Base-by-base conservation (phyloP, 345 rosid species). In the Citrus medica region DNA sequence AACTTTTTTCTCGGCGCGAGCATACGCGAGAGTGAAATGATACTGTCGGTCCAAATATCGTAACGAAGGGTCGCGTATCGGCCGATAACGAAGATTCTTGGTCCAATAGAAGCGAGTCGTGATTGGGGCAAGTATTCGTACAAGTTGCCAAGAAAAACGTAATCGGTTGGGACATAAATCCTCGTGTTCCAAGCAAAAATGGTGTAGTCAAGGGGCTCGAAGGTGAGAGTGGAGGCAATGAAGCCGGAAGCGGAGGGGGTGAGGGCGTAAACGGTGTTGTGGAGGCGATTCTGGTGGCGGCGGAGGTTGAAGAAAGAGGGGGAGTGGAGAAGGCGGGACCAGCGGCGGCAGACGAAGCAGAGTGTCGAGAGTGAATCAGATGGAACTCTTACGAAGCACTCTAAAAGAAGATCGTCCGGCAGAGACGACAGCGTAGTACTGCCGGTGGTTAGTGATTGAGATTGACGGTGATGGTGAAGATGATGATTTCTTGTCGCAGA, bases 321-420 rank as follows among this genome's bases (percentile, higher is more conserved):
- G 69, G 92, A 91, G 60, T 81, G 86, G 78, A 95, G 88, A 75
- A 95, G 89, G 76, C 83, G 84, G 73, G 89, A 89, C 98, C 98
- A 95, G 65, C 95, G 98, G 82, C 94, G 95, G 80, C 95, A 93
- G 63, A 93, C 95, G 77, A 80, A 48, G 80, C 92, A 79, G 77
- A 90, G 76, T 56, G 94, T 81, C 21, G 90, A 89, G 79, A 95
- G 90, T 2, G 93, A 88, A 37, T 92, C 74, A 24, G 95, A 82
- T 21, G 97, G 92, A 75, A 93, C 86, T 51, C 97, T 82, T 13
- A 90, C 83, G 79, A 95, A 94, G 72, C 98, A 93, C 71, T 92
- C 93, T 8, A 92, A 82, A 74, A 95, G 88, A 30, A 95, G 89
- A 80, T 93, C 98, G 77, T 95, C 95, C 0, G 97, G 95, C 14